phyloP scores from a whole-genome alignment of 2,329 filamentous ascomycete species.

The Fusarium mexicanum region DNA sequence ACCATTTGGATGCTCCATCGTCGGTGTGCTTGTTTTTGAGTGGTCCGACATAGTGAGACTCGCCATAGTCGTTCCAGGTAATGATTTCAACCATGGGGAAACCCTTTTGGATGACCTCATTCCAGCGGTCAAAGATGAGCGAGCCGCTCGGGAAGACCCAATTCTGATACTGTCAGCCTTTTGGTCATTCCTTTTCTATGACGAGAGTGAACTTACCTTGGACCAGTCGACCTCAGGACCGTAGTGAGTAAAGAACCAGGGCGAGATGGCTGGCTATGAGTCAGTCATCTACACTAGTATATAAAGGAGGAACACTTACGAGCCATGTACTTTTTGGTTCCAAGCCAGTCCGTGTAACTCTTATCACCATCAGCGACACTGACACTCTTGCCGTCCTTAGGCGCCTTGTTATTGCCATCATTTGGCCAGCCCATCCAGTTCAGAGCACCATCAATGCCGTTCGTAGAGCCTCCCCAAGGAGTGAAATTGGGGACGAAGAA shows the following conservation, averaged over 20 bases:
- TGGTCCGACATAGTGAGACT: constrained; percentile 64
- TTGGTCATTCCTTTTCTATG: neutral
- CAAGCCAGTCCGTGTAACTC: constrained; percentile 48
- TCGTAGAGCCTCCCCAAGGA: constrained; percentile 50
- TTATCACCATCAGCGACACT: constrained; percentile 53
- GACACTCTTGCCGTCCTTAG: constrained; percentile 50
- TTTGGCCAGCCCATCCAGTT: constrained; percentile 59
- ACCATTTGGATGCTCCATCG: constrained; percentile 59
- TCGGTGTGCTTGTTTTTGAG: constrained; percentile 54
- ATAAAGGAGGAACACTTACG: constrained; percentile 16
- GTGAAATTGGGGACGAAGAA: constrained; percentile 63
- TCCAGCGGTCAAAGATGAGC: constrained; percentile 68
- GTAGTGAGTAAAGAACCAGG: constrained; percentile 61
- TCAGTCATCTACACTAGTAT: neutral
- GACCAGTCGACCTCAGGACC: constrained; percentile 34
- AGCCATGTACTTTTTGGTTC: constrained; percentile 59
- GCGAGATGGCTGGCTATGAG: constrained; percentile 39
- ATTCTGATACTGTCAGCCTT: constrained; percentile 59
- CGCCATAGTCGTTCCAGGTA: constrained; percentile 62
- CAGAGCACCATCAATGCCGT: constrained; percentile 57
- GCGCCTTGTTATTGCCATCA: constrained; percentile 60
- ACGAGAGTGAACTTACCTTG: neutral
- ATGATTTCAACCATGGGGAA: constrained; percentile 60
- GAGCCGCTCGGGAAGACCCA: constrained; percentile 68
- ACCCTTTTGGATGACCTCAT: constrained; percentile 54